A percentile compares a stretch with the other conserved stretches of the same genome.
phyloP scores from a whole-genome alignment of 306 rosid species.

The Carpinus fangiana region DNA sequence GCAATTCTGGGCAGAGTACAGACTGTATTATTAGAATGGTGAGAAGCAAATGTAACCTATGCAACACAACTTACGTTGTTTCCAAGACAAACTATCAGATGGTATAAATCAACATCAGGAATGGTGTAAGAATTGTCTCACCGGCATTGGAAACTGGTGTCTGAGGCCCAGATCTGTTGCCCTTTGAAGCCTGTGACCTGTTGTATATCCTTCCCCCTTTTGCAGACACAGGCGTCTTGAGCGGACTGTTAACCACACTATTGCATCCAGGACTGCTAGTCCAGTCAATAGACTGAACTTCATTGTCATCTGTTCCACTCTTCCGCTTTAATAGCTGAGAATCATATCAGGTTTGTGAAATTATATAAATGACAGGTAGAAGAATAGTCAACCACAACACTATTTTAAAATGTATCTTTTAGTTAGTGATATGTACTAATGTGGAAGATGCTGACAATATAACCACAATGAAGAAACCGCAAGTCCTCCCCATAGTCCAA shows the following conservation, averaged over 20 bases:
- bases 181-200: conserved; percentile 68
- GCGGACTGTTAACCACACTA: conserved; percentile 45
- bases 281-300: conserved; percentile 53
- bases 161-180: conserved; percentile 64
- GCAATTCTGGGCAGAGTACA: conserved; percentile 1
- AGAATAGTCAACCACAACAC: neutral
- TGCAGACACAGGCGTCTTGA: conserved; percentile 78
- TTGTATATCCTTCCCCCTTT: conserved; percentile 73
- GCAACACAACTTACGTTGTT: conserved; percentile 22
- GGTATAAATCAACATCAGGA: conserved; percentile 7
- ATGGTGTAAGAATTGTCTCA: conserved; percentile 31
- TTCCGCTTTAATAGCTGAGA: conserved; percentile 73
- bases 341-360: conserved; percentile 27
- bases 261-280: conserved; percentile 55
- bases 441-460: neutral
- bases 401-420: neutral
- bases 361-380: neutral
- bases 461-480: neutral
- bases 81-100: conserved; percentile 12
- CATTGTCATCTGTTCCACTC: conserved; percentile 40
- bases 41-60: neutral
- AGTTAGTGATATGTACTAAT: neutral
- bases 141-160: conserved; percentile 81
- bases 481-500: neutral
- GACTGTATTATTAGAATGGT: neutral